Evolutionary conservation across 768 basidiomycete genomes (phyloP).

Genomic region (Podaxis sp.): DNA sequence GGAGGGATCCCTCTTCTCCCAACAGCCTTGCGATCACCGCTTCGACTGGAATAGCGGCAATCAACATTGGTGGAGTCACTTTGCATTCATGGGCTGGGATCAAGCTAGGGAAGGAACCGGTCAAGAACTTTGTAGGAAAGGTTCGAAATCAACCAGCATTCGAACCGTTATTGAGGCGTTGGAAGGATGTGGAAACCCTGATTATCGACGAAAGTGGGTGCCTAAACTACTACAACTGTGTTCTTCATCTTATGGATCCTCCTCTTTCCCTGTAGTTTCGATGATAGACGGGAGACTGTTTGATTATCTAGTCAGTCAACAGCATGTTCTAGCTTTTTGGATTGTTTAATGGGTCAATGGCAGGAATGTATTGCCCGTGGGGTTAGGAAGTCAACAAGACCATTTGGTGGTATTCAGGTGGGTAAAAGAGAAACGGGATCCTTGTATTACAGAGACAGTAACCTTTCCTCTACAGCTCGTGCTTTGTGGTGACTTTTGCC

Average conservation of each 20-base stretch:
- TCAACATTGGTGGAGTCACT: slow-evolving; percentile 80
- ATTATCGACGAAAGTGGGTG: slow-evolving; percentile 82
- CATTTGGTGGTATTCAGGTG: slow-evolving; percentile 89
- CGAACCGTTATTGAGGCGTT: slow-evolving; percentile 45
- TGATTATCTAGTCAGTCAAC: slow-evolving; percentile 63
- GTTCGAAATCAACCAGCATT: slow-evolving; percentile 38
- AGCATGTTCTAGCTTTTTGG: background rate
- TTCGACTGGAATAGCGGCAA: slow-evolving; percentile 73
- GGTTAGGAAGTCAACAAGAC: slow-evolving; percentile 44
- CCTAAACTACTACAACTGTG: background rate
- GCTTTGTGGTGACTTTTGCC: slow-evolving; percentile 87
- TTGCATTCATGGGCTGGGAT: slow-evolving; percentile 84
- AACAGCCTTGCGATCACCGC: slow-evolving; percentile 68
- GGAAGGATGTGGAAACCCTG: slow-evolving; percentile 58
- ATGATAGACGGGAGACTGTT: slow-evolving; percentile 83
- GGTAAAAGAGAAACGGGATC: background rate
- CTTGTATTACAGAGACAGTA: background rate
- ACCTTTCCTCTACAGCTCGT: slow-evolving; percentile 47
- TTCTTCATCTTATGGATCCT: background rate
- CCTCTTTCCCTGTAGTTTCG: slow-evolving; percentile 50
- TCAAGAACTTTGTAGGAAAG: slow-evolving; percentile 50
- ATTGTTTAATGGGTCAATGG: slow-evolving; percentile 23
- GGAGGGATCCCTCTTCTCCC: slow-evolving; percentile 21
- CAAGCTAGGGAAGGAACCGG: slow-evolving; percentile 60
- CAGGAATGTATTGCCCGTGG: slow-evolving; percentile 61